Base-by-base conservation (phyloP, 2,329 filamentous ascomycete species). In the Claviceps sp. region DNA sequence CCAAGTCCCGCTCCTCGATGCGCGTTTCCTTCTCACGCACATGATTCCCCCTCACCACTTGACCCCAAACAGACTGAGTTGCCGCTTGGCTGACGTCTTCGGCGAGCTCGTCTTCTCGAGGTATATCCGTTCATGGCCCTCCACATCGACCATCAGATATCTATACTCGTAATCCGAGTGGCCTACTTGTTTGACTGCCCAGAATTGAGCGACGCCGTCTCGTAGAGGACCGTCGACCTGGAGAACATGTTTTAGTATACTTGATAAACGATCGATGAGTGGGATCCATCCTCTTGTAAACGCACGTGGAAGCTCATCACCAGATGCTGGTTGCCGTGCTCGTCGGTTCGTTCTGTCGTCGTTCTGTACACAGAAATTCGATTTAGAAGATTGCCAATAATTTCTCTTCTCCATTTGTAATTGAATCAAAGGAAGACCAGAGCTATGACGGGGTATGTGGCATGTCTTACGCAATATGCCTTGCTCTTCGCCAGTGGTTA, bases 291-390 rank as follows among this genome's bases (percentile, higher is more conserved):
- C 34, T 2, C 29, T 37, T 39, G 23, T 3, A 14, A 46, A 65
- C 79, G 59, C 69, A 86, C 85, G 64, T 93, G 82, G 66, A 96
- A 96, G 59, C 88, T 82, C 78, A 96, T 88, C 56, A 80, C 71
- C 56, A 96, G 66, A 65, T 96, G 89, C 56, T 94, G 83, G 20
- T 82, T 82, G 4, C 90, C 90, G 55, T 80, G 75, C 11, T 76
- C 71, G 62, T 96, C 90, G 6, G 77, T 88, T 55, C 79, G 79
- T 22, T 80, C 71, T 0, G 77, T 80, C 1, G 84, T 85, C 1
- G 84, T 85, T 4, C 83, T 86, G 55, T 14, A 36, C 2, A 45
- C 50, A 58, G 13, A 29, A n/a, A 42, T 17, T 14, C 29, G 50
- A 20, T 8, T 36, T 48, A 50, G 40, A 34, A 48, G 11, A 14